Evolutionary conservation across 2,329 filamentous ascomycete species (phyloP), one percentile per base, ranked within the genome.

Genomic region (Nannizziopsis arthrosporioides): DNA sequence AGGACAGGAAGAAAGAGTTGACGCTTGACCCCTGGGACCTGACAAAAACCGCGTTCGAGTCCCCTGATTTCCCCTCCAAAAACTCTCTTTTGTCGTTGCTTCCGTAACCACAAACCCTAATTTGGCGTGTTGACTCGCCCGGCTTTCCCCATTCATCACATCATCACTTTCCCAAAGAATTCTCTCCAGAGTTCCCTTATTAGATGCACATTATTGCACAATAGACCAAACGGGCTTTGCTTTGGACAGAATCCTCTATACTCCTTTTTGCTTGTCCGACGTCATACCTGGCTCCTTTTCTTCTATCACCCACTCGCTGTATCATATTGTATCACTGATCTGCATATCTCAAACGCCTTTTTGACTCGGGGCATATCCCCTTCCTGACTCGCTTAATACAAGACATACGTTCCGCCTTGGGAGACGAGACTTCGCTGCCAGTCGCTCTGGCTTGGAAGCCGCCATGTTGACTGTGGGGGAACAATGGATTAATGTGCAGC

Each of bases 401-500:
- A 32, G 19, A 32, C 46, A 43, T 34, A 43, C 39, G 39, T 37
- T 39, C 39, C 17, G 18, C 22, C 30, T 42, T 18, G 34, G 6
- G 19, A 48, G 39, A 48, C 17, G 15, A 48, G 35, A 30, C 27
- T 44, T 44, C 45, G 44, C 37, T 15, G 41, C 49, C 41, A 38
- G 46, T 51, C 42, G 35, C 40, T 41, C 45, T 44, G 49, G 41
- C 47, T 22, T 31, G 38, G 44, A 27, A 18, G 38, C 44, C 44
- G 48, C 44, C 42, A 71, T 71, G 68, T 67, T 70, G 62, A 64
- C 66, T 59, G 66, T 71, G 48, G 77, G 81, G 67, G 75, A 78
- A 70, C 74, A 77, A 68, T 80, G 77, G 77, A 72, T 81, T 59
- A 77, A 75, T 63, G 88, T 94, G 69, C 90, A 96, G 73, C 84